Evolutionary conservation across 306 rosid species (phyloP).

Genomic region (Crotalaria pallida): DNA sequence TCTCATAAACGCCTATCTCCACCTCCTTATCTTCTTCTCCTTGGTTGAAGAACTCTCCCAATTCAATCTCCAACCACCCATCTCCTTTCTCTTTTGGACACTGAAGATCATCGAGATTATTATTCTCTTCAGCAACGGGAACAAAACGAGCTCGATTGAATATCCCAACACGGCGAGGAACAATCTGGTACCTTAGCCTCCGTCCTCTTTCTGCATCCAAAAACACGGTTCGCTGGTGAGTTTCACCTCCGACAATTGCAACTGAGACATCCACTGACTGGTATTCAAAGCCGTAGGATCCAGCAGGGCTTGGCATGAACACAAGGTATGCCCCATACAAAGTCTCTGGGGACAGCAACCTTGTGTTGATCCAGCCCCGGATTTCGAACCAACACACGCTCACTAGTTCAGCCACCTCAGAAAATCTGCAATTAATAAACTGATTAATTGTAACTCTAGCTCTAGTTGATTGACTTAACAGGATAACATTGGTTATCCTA

Average conservation of each 20-base stretch:
- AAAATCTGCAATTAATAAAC: conserved; percentile 38
- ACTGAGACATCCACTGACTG: conserved; percentile 48
- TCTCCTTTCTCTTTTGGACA: conserved; percentile 44
- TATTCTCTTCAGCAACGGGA: background rate
- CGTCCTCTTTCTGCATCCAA: conserved; percentile 38
- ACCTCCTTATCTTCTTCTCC: conserved; percentile 43
- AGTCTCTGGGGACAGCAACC: conserved; percentile 55
- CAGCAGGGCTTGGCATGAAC: conserved; percentile 39
- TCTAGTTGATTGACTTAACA: no score
- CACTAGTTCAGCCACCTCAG: conserved; percentile 59
- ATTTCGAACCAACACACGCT: conserved; percentile 81
- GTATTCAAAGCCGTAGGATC: conserved; percentile 40
- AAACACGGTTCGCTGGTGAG: conserved; percentile 21
- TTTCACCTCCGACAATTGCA: conserved; percentile 38
- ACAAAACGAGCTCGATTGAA: conserved; percentile 4
- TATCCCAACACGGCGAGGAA: conserved; percentile 27
- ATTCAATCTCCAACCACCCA: conserved; percentile 72
- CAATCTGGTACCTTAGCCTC: conserved; percentile 24
- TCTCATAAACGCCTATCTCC: conserved; percentile 51
- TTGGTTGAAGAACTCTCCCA: conserved; percentile 57
- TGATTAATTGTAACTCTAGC: background rate
- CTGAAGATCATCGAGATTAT: background rate
- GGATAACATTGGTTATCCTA: no score
- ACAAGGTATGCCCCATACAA: conserved; percentile 58
- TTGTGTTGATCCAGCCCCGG: conserved; percentile 44